Evolutionary conservation across 169 alveolate species (phyloP).

Genomic region (Perkinsus olseni): DNA sequence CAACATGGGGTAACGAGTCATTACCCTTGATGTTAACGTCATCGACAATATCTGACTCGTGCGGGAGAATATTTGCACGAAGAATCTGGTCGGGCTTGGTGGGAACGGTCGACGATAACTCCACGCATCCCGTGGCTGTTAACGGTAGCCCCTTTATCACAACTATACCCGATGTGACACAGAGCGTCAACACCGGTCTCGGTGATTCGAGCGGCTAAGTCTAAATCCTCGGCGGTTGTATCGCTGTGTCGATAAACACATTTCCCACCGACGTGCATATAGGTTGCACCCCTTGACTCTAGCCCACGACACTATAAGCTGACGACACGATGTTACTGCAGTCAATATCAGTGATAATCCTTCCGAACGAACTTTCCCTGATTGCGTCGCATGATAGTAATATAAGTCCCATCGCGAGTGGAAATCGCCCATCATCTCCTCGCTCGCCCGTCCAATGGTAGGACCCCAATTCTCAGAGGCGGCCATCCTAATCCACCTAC

Average conservation of each 20-base stretch:
- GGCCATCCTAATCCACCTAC: too few species aligned
- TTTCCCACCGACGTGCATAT: neutral
- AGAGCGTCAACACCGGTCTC: neutral
- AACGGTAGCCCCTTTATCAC: neutral
- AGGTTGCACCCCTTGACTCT: neutral
- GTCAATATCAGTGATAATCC: too few species aligned
- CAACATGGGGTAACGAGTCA: too few species aligned
- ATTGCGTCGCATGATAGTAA: too few species aligned
- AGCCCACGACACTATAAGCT: neutral
- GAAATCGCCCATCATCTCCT: too few species aligned
- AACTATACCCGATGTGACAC: neutral
- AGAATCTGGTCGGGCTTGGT: neutral
- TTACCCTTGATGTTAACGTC: too few species aligned
- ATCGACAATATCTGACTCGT: neutral
- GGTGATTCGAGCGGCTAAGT: neutral
- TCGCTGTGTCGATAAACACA: neutral
- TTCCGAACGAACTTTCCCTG: too few species aligned
- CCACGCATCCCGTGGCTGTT: neutral
- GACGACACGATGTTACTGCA: too few species aligned
- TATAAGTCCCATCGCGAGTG: too few species aligned
- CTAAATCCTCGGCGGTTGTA: neutral
- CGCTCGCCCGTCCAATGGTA: too few species aligned
- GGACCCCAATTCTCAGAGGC: too few species aligned
- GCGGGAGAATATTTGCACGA: neutral
- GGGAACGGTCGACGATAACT: neutral